A percentile compares a stretch with the other conserved stretches of the same genome.
Conservation (phyloP, 768 basidiomycete genomes). For the Tephrocybe sp. region DNA sequence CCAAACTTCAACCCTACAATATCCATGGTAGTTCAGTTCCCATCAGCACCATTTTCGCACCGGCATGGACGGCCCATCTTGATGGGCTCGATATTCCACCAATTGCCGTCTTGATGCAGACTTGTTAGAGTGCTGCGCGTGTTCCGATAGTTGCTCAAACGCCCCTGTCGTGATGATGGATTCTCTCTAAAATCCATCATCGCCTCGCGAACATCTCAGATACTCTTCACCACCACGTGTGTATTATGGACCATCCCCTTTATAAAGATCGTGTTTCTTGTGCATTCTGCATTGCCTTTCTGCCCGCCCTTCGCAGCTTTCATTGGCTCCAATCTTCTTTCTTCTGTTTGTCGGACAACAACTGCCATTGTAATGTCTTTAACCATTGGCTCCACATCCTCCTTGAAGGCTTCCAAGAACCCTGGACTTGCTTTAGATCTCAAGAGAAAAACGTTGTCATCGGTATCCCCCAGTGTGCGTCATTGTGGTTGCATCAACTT, state of each 20-base stretch:
- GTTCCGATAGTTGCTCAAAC: constrained; percentile 11
- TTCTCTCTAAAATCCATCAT: constrained; percentile 5
- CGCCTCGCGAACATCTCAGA: constrained; percentile 1
- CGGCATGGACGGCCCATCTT: not conserved
- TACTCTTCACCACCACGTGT: constrained; percentile 9
- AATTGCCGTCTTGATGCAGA: not conserved
- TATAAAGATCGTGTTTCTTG: constrained; percentile 7
- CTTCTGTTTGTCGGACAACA: not conserved
- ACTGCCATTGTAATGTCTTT: constrained; percentile 13
- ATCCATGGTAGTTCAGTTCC: not conserved
- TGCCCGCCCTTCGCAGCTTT: no score
- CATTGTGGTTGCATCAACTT: not conserved
- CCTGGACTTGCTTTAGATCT: constrained; percentile 16
- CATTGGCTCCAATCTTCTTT: no score
- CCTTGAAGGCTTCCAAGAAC: constrained; percentile 17
- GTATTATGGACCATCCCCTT: not conserved
- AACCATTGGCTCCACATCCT: constrained; percentile 11
- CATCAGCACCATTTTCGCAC: not conserved
- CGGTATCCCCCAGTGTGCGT: constrained; percentile 4
- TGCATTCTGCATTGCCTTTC: not conserved
- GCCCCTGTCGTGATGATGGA: constrained; percentile 17
- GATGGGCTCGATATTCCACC: not conserved
- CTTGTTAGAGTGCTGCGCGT: not conserved
- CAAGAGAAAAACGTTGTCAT: not conserved
- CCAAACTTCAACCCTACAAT: not conserved